phyloP scores from a whole-genome alignment of 2,329 filamentous ascomycete species.

The Thermothelomyces thermophilus region DNA sequence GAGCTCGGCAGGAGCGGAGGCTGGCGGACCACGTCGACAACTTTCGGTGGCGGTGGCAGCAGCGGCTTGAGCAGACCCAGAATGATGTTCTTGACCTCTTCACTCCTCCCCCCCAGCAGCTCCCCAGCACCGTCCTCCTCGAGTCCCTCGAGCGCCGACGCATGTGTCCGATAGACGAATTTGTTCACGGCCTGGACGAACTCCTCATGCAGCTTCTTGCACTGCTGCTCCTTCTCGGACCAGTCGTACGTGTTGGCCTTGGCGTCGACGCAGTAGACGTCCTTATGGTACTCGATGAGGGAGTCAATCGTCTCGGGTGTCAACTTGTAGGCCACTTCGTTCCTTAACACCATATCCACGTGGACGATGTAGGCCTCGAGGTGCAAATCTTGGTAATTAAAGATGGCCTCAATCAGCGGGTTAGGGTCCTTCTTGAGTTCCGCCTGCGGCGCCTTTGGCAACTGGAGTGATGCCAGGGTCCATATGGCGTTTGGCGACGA shows the following conservation, averaged over 20 bases:
- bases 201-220: slow-evolving; percentile 96
- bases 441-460: slow-evolving; percentile 79
- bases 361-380: slow-evolving; percentile 97
- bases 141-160: slow-evolving; percentile 83
- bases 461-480: slow-evolving; percentile 88
- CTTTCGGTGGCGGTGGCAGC: slow-evolving; percentile 76
- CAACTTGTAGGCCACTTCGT: slow-evolving; percentile 97
- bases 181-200: slow-evolving; percentile 96
- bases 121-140: slow-evolving; percentile 96
- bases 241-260: slow-evolving; percentile 87
- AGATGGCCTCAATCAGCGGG: slow-evolving; percentile 76
- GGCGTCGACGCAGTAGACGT: slow-evolving; percentile 85
- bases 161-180: slow-evolving; percentile 88
- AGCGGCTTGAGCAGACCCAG: slow-evolving; percentile 80
- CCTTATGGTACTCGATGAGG: slow-evolving; percentile 92
- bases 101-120: slow-evolving; percentile 81
- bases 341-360: slow-evolving; percentile 96
- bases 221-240: slow-evolving; percentile 91
- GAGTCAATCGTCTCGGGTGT: slow-evolving; percentile 90
- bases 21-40: slow-evolving; percentile 83
- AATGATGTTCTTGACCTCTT: slow-evolving; percentile 86
- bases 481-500: slow-evolving; percentile 88
- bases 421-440: slow-evolving; percentile 78
- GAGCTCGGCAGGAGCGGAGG: slow-evolving; percentile 81
- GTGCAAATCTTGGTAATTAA: slow-evolving; percentile 89